Evolutionary conservation across 2,329 filamentous ascomycete species (phyloP).

Genomic region (Teratosphaeria viscida): DNA sequence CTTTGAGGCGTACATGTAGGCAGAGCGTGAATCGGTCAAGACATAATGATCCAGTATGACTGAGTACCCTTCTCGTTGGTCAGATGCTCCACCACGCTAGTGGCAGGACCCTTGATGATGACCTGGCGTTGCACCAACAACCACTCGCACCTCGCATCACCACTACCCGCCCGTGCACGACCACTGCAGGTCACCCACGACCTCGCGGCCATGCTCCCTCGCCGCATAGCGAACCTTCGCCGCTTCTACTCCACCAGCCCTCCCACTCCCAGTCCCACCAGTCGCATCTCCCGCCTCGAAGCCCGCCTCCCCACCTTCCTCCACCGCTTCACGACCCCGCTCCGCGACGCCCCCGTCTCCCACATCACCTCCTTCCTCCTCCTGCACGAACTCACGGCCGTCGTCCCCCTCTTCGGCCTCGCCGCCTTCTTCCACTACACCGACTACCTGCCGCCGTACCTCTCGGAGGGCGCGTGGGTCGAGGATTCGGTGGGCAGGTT

Average conservation of each 20-base stretch:
- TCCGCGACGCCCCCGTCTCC: conserved; percentile 67
- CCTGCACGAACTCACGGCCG: conserved; percentile 82
- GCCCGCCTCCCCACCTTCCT: conserved; percentile 51
- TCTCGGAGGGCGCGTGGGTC: conserved; percentile 43
- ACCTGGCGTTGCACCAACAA: not conserved
- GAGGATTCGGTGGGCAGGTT: conserved; percentile 61
- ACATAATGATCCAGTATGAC: too few species aligned
- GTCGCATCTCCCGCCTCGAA: conserved; percentile 28
- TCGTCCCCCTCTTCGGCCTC: conserved; percentile 67
- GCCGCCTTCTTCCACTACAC: conserved; percentile 71
- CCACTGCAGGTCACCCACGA: not conserved
- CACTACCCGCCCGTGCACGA: not conserved
- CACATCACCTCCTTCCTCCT: conserved; percentile 80
- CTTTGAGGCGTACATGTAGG: not conserved
- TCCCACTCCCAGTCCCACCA: conserved; percentile 1
- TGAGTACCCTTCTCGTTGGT: not conserved
- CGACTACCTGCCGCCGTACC: conserved; percentile 55
- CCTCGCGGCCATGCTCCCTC: not conserved
- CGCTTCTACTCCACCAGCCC: not conserved
- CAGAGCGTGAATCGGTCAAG: not conserved
- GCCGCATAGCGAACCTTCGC: not conserved
- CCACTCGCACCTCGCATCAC: not conserved
- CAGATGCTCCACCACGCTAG: not conserved
- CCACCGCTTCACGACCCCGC: conserved; percentile 55
- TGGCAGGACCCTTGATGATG: not conserved